phyloP scores from a whole-genome alignment of 768 basidiomycete genomes.

The Royoungia palumana region DNA sequence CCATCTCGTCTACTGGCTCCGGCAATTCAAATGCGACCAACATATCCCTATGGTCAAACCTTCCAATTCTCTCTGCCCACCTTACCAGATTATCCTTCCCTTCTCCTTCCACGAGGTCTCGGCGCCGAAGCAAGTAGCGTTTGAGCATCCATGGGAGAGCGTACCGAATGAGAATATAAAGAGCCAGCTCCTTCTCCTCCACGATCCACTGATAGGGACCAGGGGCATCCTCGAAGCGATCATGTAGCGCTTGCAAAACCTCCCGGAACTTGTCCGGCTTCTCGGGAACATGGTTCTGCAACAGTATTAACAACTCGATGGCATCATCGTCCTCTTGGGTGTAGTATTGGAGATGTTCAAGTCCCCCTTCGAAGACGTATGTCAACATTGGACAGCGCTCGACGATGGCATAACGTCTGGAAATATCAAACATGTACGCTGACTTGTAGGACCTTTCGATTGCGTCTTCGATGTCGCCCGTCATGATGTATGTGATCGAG shows the following conservation, averaged over 20 bases:
- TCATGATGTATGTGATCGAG: constrained; percentile 28
- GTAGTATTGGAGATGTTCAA: constrained; percentile 27
- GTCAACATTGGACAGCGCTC: constrained; percentile 26
- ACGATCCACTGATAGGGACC: constrained; percentile 25
- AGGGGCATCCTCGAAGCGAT: constrained; percentile 17
- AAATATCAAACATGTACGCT: constrained; percentile 26
- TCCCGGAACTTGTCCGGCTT: constrained; percentile 20
- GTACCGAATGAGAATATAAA: constrained; percentile 20
- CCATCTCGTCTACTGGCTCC: constrained; percentile 10
- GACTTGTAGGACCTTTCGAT: constrained; percentile 22
- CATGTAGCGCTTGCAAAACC: constrained; percentile 26
- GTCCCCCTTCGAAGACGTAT: constrained; percentile 28
- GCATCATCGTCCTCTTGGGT: constrained; percentile 25
- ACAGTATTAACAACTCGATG: constrained; percentile 19
- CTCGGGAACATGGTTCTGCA: constrained; percentile 21
- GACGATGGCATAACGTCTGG: constrained; percentile 23
- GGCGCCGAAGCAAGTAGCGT: constrained; percentile 22
- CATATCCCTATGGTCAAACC: constrained; percentile 24
- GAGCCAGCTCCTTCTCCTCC: constrained; percentile 24
- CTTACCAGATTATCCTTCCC: constrained; percentile 12
- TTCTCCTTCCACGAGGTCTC: constrained; percentile 17
- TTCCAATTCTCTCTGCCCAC: constrained; percentile 19
- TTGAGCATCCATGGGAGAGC: constrained; percentile 27
- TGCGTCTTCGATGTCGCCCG: constrained; percentile 22
- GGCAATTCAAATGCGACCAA: constrained; percentile 16